Base-by-base conservation (phyloP, 1,139 yeast species). In the Debaryomyces nepalensis region DNA sequence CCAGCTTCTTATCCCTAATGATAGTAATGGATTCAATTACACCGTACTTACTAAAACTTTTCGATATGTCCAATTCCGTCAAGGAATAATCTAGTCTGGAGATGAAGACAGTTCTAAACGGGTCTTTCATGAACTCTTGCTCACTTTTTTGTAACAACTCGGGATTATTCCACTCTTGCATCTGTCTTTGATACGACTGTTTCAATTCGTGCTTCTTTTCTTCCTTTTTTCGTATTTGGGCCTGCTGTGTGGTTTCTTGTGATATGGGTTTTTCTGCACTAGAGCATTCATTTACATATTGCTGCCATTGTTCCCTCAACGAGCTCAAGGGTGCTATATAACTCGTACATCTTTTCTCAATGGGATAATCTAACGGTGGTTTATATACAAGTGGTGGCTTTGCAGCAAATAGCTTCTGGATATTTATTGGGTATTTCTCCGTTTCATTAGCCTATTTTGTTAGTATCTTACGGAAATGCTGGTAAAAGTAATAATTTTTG, bases 101-200 rank as follows among this genome's bases (percentile, higher is more conserved):
- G 2, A 93, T 75, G 56, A 93, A 90, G 2, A 93, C 75, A 0
- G 98, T 91, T 45, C 73, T 71, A 57, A 75, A 82, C 0, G 97
- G 95, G 54, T 90, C 96, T 42, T 68, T 69, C 49, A 75, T 70
- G 19, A 83, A 70, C 40, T 84, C 80, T 5, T 79, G 75, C 54
- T 88, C 96, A 39, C 60, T 53, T 34, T 61, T 26, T 57, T 63
- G 37, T 53, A 68, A 21, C 80, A 91, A 50, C 72, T 72, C 89
- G 75, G 68, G 62, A 40, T 67, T 64, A 45, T 66, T 59, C 77
- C 77, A 70, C 41, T 70, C 70, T 3, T 48, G 43, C 26, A 68
- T 43, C 54, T 90, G 55, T 54, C 70, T 45, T 50, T 57, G 33
- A 60, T 58, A 48, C 51, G 79, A 49, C 51, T 58, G 52, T 51